Percentiles rank a stretch among this genome's conserved stretches.
Conservation (phyloP, 352 stramenopile species). For the Thalassiosira mediterranea region DNA sequence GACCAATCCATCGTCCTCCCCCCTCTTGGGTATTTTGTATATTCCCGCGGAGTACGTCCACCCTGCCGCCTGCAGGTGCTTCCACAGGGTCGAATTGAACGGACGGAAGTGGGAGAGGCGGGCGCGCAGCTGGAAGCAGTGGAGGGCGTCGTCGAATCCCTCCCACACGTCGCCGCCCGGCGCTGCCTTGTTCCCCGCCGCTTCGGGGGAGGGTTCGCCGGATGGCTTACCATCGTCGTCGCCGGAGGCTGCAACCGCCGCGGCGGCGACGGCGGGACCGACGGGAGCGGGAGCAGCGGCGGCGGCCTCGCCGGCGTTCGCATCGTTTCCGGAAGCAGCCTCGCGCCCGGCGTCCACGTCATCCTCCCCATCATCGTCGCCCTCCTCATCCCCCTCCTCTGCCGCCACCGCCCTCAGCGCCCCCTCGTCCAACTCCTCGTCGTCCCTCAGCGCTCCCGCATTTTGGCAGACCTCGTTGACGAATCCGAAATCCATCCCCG, state of each 20-base stretch:
- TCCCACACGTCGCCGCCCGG: constrained; percentile 5
- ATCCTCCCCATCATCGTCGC: neutral
- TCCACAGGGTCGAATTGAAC: constrained; percentile 41
- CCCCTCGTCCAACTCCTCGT: constrained; percentile 20
- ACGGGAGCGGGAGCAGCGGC: no score
- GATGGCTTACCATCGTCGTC: no score
- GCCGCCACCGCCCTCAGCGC: constrained; percentile 3
- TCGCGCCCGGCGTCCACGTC: neutral
- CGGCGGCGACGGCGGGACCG: no score
- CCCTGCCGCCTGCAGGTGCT: constrained; percentile 46
- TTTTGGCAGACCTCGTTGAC: constrained; percentile 20
- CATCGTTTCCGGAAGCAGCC: no score
- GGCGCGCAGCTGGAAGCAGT: constrained; percentile 43
- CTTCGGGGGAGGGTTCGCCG: neutral
- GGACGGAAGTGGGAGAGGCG: constrained; percentile 33
- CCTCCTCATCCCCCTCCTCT: neutral
- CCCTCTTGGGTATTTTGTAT: constrained; percentile 44
- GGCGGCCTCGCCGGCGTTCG: neutral
- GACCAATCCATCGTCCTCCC: no score
- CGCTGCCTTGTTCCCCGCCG: neutral
- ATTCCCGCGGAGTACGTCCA: constrained; percentile 36
- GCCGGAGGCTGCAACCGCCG: no score
- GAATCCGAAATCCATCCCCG: constrained; percentile 17
- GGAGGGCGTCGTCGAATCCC: constrained; percentile 29
- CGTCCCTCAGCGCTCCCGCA: constrained; percentile 11